Evolutionary conservation across 352 stramenopile species (phyloP).

Genomic region (Phytophthora colocasiae): DNA sequence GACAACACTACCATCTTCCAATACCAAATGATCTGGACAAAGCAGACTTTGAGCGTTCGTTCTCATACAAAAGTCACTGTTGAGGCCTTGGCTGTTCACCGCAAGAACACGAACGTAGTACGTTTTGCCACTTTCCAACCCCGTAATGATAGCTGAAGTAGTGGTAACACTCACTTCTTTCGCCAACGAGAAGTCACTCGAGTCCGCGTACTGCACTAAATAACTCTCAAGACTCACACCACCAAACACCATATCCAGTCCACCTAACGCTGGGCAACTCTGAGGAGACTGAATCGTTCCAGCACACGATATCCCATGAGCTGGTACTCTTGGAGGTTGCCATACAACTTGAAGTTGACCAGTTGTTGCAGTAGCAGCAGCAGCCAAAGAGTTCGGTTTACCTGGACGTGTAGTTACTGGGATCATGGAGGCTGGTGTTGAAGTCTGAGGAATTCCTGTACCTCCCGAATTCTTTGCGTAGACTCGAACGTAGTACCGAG

Average conservation of each 20-base stretch:
- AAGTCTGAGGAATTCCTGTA: constrained; percentile 60
- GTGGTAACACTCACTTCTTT: constrained; percentile 73
- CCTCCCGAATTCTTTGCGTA: constrained; percentile 76
- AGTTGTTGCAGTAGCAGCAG: constrained; percentile 29
- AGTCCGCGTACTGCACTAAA: constrained; percentile 91
- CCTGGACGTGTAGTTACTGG: constrained; percentile 66
- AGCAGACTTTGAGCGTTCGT: constrained; percentile 61
- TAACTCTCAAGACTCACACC: constrained; percentile 92
- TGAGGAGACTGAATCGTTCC: constrained; percentile 63
- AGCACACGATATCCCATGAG: constrained; percentile 72
- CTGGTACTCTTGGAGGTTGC: constrained; percentile 68
- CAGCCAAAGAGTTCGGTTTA: constrained; percentile 68
- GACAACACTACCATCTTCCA: constrained; percentile 68
- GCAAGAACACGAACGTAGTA: constrained; percentile 89
- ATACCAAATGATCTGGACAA: constrained; percentile 76
- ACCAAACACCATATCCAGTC: constrained; percentile 90
- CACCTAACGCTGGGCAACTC: constrained; percentile 66
- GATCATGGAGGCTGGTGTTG: constrained; percentile 55
- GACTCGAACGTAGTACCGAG: constrained; percentile 91
- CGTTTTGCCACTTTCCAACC: constrained; percentile 69
- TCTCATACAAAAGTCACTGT: constrained; percentile 74
- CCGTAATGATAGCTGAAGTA: constrained; percentile 62
- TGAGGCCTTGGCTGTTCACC: constrained; percentile 79
- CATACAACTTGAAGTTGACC: constrained; percentile 66
- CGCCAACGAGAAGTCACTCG: constrained; percentile 72